These are phyloP conservation scores for Nothopassalora personata DNA, from an alignment of 2,329 filamentous ascomycete species.

Conservation along the genomic window DNA sequence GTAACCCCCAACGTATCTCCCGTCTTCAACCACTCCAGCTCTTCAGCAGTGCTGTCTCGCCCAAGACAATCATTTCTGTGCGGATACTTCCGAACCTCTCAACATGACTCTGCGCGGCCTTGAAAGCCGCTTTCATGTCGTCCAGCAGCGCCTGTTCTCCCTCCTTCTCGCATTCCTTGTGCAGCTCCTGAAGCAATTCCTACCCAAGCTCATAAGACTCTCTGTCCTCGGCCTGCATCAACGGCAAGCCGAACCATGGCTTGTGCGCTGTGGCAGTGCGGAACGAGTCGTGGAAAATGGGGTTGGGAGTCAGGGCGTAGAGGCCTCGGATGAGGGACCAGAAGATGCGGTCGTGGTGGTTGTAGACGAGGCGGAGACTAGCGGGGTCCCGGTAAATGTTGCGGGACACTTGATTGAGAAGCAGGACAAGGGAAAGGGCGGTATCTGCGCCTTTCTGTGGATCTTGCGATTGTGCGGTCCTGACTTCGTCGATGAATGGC, in stretches of 20 bases:
- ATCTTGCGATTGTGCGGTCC: conserved; percentile 21
- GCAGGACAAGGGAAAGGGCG: conserved; percentile 48
- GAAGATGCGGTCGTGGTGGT: conserved; percentile 51
- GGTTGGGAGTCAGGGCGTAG: conserved; percentile 5
- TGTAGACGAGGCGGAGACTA: conserved; percentile 46
- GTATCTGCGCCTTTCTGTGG: conserved; percentile 29
- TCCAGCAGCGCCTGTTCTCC: conserved; percentile 29
- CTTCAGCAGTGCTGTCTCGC: conserved; percentile 46
- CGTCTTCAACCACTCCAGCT: conserved; percentile 46
- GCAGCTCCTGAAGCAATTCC: conserved; percentile 21
- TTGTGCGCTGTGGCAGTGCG: conserved; percentile 34
- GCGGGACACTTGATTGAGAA: conserved; percentile 60
- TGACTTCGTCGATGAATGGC: conserved; percentile 36
- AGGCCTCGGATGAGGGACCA: conserved; percentile 35
- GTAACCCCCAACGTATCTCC: conserved; percentile 40
- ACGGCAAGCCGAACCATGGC: conserved; percentile 55
- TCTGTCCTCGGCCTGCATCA: conserved; percentile 55
- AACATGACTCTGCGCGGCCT: conserved; percentile 47
- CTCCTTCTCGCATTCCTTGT: conserved; percentile 30
- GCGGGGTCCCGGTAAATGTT: conserved; percentile 53
- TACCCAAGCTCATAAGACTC: conserved; percentile 41
- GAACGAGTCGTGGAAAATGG: conserved; percentile 8
- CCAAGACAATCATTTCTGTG: conserved; percentile 52
- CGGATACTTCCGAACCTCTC: conserved; percentile 55
- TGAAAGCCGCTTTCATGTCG: conserved; percentile 29